A percentile compares a stretch with the other conserved stretches of the same genome.
These are phyloP conservation scores for Nemania bipapillata DNA, from an alignment of 2,329 filamentous ascomycete species.

Conservation along the genomic window DNA sequence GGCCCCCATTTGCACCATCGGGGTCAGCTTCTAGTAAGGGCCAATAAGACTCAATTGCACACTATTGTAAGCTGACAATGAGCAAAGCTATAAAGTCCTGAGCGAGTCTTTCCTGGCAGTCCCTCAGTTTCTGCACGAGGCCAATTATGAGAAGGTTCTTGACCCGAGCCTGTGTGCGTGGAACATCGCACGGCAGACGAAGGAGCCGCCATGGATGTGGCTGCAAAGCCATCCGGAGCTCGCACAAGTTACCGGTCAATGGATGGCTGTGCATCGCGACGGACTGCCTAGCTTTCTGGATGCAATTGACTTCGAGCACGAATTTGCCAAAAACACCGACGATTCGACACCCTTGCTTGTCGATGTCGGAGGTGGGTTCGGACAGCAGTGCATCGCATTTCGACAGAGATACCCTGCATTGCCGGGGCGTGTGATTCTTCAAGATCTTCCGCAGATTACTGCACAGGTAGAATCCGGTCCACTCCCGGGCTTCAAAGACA, in stretches of 20 bases:
- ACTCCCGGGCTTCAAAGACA: constrained; percentile 36
- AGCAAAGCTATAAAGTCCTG: constrained; percentile 32
- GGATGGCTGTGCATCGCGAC: constrained; percentile 36
- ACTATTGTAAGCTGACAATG: too few relatives aligned
- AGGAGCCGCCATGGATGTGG: constrained; percentile 33
- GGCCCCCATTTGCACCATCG: too few relatives aligned
- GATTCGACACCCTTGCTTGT: constrained; percentile 38
- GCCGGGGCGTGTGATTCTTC: constrained; percentile 39
- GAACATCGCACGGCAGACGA: constrained; percentile 32
- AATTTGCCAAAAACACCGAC: constrained; percentile 21
- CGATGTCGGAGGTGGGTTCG: constrained; percentile 38
- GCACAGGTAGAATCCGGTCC: too few relatives aligned
- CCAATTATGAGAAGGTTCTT: constrained; percentile 26
- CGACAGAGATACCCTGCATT: constrained; percentile 31
- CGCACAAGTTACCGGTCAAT: constrained; percentile 25
- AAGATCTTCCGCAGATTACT: constrained; percentile 28
- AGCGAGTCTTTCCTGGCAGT: constrained; percentile 27
- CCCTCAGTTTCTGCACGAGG: constrained; percentile 37
- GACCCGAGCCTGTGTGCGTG: constrained; percentile 33
- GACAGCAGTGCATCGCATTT: constrained; percentile 38
- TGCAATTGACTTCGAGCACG: constrained; percentile 35
- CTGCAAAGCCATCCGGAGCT: constrained; percentile 30
- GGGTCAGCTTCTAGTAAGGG: constrained; percentile 32
- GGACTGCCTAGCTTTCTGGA: constrained; percentile 39
- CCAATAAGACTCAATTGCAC: background rate